Percentiles rank a stretch among this genome's conserved stretches.
phyloP scores from a whole-genome alignment of 768 basidiomycete species.

The Hemileccinum rubropunctum region DNA sequence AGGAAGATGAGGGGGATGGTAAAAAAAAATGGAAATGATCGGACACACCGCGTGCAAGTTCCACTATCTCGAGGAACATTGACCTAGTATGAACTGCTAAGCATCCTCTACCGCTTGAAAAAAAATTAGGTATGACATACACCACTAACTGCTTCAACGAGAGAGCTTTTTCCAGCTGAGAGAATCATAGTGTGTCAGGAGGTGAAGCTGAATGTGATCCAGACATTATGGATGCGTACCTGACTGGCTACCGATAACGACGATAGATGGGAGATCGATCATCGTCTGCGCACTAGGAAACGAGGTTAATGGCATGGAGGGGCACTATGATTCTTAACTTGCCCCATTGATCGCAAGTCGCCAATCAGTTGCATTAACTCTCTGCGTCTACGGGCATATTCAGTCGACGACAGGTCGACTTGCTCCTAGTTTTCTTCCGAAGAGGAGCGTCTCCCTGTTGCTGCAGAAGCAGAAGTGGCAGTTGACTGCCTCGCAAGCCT shows the following conservation, averaged over 20 bases:
- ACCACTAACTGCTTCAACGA: constrained; percentile 56
- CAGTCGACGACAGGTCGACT: constrained; percentile 27
- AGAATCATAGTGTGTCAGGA: background rate
- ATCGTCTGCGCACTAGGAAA: constrained; percentile 34
- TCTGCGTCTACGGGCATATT: constrained; percentile 40
- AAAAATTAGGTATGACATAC: constrained; percentile 31
- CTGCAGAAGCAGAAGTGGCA: background rate
- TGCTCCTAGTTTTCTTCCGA: constrained; percentile 14
- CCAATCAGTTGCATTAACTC: constrained; percentile 39
- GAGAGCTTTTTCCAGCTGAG: constrained; percentile 57
- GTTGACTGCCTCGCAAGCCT: background rate
- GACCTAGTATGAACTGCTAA: constrained; percentile 37
- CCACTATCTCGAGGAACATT: constrained; percentile 61
- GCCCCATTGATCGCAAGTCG: constrained; percentile 43
- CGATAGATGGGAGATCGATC: constrained; percentile 50
- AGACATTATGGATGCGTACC: constrained; percentile 31
- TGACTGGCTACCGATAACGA: constrained; percentile 56
- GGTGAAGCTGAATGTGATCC: background rate
- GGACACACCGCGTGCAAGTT: constrained; percentile 52
- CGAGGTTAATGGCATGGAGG: background rate
- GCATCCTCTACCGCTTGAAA: background rate
- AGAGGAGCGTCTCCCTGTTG: constrained; percentile 3
- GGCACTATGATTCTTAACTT: background rate
- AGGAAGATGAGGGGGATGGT: background rate
- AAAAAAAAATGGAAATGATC: background rate